Conservation (phyloP, 202 grass and related monocot species). For the Saccharum hybrid region DNA sequence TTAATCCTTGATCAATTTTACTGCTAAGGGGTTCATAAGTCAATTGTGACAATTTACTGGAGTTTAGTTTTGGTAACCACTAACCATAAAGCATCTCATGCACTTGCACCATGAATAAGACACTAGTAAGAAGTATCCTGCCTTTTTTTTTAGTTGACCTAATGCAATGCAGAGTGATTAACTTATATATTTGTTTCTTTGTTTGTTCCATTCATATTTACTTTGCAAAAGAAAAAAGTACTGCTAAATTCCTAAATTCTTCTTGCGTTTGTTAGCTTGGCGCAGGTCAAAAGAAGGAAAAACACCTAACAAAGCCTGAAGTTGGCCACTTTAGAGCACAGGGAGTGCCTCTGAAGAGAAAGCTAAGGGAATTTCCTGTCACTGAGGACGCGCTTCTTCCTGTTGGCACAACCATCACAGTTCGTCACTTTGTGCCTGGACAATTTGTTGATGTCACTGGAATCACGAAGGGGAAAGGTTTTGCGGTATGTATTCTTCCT, state of each 20-base stretch:
- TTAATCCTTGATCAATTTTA: not conserved
- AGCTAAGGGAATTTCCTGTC: constrained; percentile 93
- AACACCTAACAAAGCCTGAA: constrained; percentile 92
- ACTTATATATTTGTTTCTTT: constrained; percentile 15
- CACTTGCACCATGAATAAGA: constrained; percentile 29
- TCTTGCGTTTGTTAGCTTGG: constrained; percentile 71
- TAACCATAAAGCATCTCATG: not conserved
- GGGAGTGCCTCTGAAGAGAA: constrained; percentile 86
- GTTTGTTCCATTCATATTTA: constrained; percentile 17
- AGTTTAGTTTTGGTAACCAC: not conserved
- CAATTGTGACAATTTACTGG: constrained; percentile 6
- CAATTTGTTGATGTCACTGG: constrained; percentile 93
- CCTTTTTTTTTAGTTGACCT: constrained; percentile 15
- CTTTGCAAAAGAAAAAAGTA: constrained; percentile 5
- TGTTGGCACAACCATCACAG: constrained; percentile 78
- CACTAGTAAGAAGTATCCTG: not conserved
- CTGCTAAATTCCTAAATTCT: constrained; percentile 28
- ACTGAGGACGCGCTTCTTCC: constrained; percentile 96
- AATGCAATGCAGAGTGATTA: not conserved
- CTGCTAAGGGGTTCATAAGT: not conserved
- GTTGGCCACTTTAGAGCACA: constrained; percentile 90
- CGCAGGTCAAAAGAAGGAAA: constrained; percentile 99
- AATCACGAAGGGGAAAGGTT: constrained; percentile 94
- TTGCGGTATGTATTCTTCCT: constrained; percentile 62
- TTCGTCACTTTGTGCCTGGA: constrained; percentile 96